Conservation (phyloP, 768 basidiomycete species). For the Termitomyces sp. region DNA sequence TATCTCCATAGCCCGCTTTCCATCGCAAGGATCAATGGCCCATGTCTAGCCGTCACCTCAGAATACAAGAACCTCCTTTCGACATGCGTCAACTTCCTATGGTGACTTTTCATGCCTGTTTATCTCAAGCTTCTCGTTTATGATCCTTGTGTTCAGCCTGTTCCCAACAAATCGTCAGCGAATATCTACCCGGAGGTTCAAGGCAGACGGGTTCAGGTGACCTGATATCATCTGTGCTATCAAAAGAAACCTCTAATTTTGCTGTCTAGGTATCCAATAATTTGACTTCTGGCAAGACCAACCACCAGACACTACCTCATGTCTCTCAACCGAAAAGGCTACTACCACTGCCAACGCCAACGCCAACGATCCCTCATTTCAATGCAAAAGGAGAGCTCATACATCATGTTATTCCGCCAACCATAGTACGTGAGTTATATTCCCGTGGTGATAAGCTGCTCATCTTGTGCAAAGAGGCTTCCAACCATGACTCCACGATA, state of each 20-base stretch:
- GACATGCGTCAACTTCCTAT: not conserved
- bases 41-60: not conserved
- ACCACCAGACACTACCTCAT: not conserved
- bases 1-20: not conserved
- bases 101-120: not conserved
- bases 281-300: not conserved
- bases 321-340: not conserved
- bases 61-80: not conserved
- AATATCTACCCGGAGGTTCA: not conserved
- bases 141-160: not conserved
- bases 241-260: not conserved
- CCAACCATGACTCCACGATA: not conserved
- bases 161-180: not conserved
- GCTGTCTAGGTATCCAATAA: not conserved
- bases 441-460: not conserved
- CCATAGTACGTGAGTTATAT: not conserved
- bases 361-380: slow-evolving; percentile 11
- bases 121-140: not conserved
- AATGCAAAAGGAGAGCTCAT: slow-evolving; percentile 15
- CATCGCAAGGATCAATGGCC: not conserved
- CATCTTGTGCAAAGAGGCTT: not conserved
- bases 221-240: not conserved
- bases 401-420: not conserved
- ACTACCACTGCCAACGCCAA: not conserved
- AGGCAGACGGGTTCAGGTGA: slow-evolving; percentile 3